Evolutionary conservation across 345 rosid genomes (phyloP), one percentile per base, ranked within the genome.

Genomic region (Trapa bicornis): DNA sequence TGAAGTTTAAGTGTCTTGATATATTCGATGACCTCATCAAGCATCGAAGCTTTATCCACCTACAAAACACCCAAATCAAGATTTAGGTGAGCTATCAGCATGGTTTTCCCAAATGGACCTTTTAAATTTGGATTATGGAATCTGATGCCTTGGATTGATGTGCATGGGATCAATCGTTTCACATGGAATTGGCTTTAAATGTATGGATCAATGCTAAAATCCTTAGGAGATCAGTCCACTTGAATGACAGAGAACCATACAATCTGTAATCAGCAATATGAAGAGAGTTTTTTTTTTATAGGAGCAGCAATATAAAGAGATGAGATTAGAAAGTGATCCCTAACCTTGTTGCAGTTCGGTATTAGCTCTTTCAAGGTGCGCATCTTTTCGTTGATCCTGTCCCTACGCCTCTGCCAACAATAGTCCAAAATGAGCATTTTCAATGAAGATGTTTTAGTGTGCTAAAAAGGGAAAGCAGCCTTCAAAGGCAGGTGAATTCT

Each of bases 41-140:
- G 89, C 96, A 92, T 89, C 4, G 98, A 92, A 79, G 98, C 96
- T 78, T 89, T 92, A 82, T 92, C 97, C 79, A 88, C 96, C 98
- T 89, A 58, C 43, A 22, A 74, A 22, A 75, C 5, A 37, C 76
- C 64, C 79, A 70, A 74, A 67, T 8, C 57, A 37, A 52, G 58
- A 61, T 62, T 57, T 3, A 56, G 22, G 36, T 56, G 6, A 9
- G 37, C 11, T 57, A 57, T 57, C 1, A 2, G 0, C 37, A n/a
- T 14, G 12, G 33, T 53, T n/a, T n/a, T 53, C 58, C 16, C 58
- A 53, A 2, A 53, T 53, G 33, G 58, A 53, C 5, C 5, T 16
- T 16, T 3, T 22, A 4, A 3, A 2, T 47, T 41, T 41, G 43
- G 29, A 22, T 41, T 3, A 7, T 7, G 48, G 12, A 45, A 45